Percentiles rank a stretch among this genome's conserved stretches.
These are phyloP conservation scores for Capronia americana DNA, from an alignment of 2,329 filamentous ascomycete genomes.

Conservation along the genomic window DNA sequence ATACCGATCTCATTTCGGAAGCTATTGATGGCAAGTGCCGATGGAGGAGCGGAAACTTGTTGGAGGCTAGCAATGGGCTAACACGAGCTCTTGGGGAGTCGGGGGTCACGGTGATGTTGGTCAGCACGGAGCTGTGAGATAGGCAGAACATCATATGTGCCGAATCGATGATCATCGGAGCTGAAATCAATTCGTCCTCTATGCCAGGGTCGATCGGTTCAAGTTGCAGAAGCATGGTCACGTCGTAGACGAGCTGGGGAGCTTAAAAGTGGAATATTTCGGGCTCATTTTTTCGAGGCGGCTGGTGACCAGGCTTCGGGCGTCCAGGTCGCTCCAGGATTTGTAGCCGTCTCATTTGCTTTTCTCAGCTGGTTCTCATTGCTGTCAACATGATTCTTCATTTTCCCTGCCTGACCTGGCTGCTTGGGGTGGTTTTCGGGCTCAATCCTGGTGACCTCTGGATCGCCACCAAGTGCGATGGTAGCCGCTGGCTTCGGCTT, in stretches of 20 bases:
- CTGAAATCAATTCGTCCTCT: not conserved
- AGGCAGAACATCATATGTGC: not conserved
- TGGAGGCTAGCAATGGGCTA: not conserved
- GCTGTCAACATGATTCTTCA: constrained; percentile 12
- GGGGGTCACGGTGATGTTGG: not conserved
- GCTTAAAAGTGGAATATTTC: not conserved
- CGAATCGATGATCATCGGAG: not conserved
- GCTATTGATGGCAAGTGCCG: not conserved
- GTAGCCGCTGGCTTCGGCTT: constrained; percentile 51
- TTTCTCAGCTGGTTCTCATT: constrained; percentile 14
- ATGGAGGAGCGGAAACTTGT: not conserved
- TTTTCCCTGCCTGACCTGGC: constrained; percentile 15
- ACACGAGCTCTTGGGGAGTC: not conserved
- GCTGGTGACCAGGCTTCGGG: constrained; percentile 31
- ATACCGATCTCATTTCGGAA: not conserved
- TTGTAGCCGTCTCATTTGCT: constrained; percentile 18
- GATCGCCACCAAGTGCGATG: constrained; percentile 21
- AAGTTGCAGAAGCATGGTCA: not conserved
- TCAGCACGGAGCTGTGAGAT: not conserved
- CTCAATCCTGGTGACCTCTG: constrained; percentile 2
- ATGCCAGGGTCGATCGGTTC: not conserved
- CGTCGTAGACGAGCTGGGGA: too few species aligned
- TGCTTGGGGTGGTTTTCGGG: constrained; percentile 14
- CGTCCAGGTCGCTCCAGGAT: constrained; percentile 29
- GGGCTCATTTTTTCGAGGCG: constrained; percentile 27